A percentile compares a stretch with the other conserved stretches of the same genome.
Conservation (phyloP, 805 yeast species). For the Alloascoidea africana region DNA sequence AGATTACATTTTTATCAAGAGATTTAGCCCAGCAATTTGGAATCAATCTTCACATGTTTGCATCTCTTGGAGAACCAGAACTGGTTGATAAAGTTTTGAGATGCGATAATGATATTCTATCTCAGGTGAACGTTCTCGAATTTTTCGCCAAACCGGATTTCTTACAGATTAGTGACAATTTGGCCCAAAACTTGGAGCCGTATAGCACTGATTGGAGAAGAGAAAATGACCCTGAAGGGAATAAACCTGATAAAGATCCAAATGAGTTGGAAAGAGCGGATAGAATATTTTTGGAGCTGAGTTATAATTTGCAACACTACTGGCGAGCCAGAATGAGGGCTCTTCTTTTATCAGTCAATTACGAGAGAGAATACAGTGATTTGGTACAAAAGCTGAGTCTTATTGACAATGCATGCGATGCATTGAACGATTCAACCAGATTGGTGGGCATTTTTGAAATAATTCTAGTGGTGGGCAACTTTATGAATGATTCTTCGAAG, state of each 20-base stretch:
- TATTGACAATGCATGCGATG: constrained; percentile 60
- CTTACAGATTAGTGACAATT: constrained; percentile 54
- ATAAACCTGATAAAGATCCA: constrained; percentile 52
- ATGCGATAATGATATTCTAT: constrained; percentile 61
- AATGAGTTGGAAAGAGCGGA: constrained; percentile 77
- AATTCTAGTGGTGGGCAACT: constrained; percentile 85
- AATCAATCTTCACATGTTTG: constrained; percentile 73
- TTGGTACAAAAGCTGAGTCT: constrained; percentile 48
- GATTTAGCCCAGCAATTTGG: constrained; percentile 93
- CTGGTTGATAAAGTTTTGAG: constrained; percentile 56
- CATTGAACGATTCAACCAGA: constrained; percentile 48
- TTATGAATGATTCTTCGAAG: constrained; percentile 86
- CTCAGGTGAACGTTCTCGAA: constrained; percentile 64
- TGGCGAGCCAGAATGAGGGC: constrained; percentile 92
- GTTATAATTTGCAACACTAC: constrained; percentile 71
- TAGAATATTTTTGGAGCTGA: constrained; percentile 64
- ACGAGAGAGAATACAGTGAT: constrained; percentile 67
- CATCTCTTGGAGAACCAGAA: constrained; percentile 43
- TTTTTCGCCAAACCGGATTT: constrained; percentile 67
- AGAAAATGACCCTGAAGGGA: constrained; percentile 12
- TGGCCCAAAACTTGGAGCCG: constrained; percentile 64
- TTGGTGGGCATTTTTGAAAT: constrained; percentile 66
- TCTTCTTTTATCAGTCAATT: constrained; percentile 48
- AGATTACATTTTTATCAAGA: constrained; percentile 58
- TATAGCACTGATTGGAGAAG: constrained; percentile 61